phyloP scores from a whole-genome alignment of 345 rosid species.

The Xanthoceras sorbifolium region DNA sequence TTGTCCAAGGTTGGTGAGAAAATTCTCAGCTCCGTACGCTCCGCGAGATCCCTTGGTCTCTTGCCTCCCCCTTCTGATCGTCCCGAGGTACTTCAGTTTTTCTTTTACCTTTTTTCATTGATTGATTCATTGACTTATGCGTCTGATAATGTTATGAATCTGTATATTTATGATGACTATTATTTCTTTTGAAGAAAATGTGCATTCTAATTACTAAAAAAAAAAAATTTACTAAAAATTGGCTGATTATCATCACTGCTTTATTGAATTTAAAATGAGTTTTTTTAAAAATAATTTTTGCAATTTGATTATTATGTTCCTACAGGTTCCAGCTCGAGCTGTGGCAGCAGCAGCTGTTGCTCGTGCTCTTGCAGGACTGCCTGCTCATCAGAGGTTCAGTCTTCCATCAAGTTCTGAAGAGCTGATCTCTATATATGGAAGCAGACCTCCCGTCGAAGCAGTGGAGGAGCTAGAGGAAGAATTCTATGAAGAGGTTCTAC shows the following conservation, averaged over 20 bases:
- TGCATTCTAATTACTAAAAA: neutral
- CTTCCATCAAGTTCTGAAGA: slow-evolving; percentile 82
- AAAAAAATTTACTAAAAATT: neutral
- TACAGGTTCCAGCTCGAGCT: slow-evolving; percentile 95
- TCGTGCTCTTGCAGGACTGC: slow-evolving; percentile 84
- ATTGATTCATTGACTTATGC: no score
- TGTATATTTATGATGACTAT: neutral
- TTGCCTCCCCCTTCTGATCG: slow-evolving; percentile 81
- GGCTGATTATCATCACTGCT: neutral
- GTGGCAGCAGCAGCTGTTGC: slow-evolving; percentile 99
- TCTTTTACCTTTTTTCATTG: neutral
- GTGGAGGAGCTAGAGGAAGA: slow-evolving; percentile 77
- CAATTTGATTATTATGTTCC: slow-evolving; percentile 13
- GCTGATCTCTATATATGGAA: slow-evolving; percentile 76
- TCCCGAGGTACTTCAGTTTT: slow-evolving; percentile 59
- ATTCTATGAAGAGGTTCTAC: slow-evolving; percentile 76
- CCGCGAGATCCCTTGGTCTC: slow-evolving; percentile 89
- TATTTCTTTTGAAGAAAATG: neutral
- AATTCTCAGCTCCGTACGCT: slow-evolving; percentile 87
- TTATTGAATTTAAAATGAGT: no score
- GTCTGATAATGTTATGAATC: neutral
- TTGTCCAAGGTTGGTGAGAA: slow-evolving; percentile 91
- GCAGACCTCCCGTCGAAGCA: slow-evolving; percentile 51
- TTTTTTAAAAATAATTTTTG: neutral
- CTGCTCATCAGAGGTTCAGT: slow-evolving; percentile 72